These are phyloP conservation scores for Liquidambar formosana DNA, from an alignment of 164 flowering plant genomes.

Conservation along the genomic window DNA sequence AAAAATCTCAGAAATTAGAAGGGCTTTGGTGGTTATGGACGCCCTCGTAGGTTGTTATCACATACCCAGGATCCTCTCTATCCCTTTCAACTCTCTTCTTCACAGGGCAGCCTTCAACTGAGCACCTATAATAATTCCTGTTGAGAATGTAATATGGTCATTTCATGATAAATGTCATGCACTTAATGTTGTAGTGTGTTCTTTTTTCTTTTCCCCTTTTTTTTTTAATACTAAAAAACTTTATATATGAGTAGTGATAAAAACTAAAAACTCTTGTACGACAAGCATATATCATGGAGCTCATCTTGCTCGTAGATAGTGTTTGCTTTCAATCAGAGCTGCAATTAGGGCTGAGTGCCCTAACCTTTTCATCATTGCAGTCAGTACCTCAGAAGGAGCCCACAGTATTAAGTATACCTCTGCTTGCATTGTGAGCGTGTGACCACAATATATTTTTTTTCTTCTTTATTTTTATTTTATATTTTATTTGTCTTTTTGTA, in stretches of 20 bases:
- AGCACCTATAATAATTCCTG: slow-evolving; percentile 63
- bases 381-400: not conserved
- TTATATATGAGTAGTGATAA: no score
- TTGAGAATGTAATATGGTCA: not conserved
- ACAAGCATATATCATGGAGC: no score
- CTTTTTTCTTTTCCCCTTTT: no score
- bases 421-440: not conserved
- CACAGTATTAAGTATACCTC: not conserved
- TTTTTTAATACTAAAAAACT: no score
- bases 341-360: no score
- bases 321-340: no score
- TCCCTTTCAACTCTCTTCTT: slow-evolving; percentile 72
- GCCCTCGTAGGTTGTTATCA: slow-evolving; percentile 63
- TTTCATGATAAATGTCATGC: not conserved
- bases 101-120: slow-evolving; percentile 52
- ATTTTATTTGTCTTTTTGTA: not conserved
- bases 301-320: no score
- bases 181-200: not conserved
- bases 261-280: no score
- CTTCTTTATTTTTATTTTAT: not conserved
- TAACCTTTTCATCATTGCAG: no score
- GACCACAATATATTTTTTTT: not conserved
- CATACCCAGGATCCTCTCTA: slow-evolving; percentile 39
- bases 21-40: slow-evolving; percentile 45
- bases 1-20: slow-evolving; percentile 10